These are phyloP conservation scores for Amanita phalloides DNA, from an alignment of 768 basidiomycete genomes.

Conservation along the genomic window DNA sequence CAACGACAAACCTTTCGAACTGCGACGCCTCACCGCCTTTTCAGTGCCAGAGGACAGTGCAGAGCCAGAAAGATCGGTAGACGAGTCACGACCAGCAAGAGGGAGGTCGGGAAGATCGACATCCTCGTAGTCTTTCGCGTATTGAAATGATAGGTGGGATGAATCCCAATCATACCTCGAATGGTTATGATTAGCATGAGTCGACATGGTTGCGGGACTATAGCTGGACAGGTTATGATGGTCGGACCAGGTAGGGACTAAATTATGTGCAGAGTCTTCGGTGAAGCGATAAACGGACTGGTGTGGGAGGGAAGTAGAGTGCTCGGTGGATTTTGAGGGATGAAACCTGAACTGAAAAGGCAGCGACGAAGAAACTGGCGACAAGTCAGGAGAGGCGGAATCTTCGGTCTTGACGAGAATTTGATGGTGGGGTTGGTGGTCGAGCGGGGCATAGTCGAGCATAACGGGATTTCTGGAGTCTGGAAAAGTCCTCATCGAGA, in stretches of 20 bases:
- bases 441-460: conserved; percentile 9
- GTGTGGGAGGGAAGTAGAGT: conserved; percentile 23
- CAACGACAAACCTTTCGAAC: conserved; percentile 52
- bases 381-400: conserved; percentile 32
- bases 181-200: neutral
- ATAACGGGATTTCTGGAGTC: conserved; percentile 13
- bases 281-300: conserved; percentile 25
- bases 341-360: conserved; percentile 27
- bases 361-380: conserved; percentile 20
- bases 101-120: conserved; percentile 42
- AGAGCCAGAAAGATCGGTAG: conserved; percentile 12
- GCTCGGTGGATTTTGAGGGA: conserved; percentile 11
- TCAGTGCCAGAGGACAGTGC: conserved; percentile 8
- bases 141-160: conserved; percentile 30
- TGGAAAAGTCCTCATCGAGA: conserved; percentile 13
- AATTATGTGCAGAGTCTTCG: conserved; percentile 13
- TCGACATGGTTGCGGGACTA: neutral
- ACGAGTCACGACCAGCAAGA: conserved; percentile 9
- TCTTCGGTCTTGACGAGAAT: conserved; percentile 31
- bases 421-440: conserved; percentile 10
- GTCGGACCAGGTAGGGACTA: conserved; percentile 19
- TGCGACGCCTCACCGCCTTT: conserved; percentile 53
- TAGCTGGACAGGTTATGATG: conserved; percentile 8
- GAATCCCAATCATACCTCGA: neutral
- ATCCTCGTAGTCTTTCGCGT: conserved; percentile 55